Evolutionary conservation across 352 stramenopile species (phyloP), one percentile per base, ranked within the genome.

Genomic region (Poterioochromonas sp.): DNA sequence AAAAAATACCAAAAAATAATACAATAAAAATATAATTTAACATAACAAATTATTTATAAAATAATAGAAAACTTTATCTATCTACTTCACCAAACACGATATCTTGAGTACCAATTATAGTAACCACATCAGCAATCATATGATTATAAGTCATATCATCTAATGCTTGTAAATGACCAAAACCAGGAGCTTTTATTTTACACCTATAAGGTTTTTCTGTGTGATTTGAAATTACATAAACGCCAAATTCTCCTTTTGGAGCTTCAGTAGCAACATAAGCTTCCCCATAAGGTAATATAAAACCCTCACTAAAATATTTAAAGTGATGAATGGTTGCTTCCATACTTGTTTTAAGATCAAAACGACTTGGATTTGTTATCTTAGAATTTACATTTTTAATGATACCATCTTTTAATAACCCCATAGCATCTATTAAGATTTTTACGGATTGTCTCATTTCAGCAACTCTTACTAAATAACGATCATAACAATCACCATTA

Each of bases 181-280:
- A 85, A 68, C 82, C 80, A 41, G 83, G 83, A 51, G 83, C 82
- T 86, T 88, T 87, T 81, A 87, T 86, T 86, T 87, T 86, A 83
- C 84, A 88, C 49, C 84, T 70, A 81, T 87, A 87, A 82, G 84
- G 84, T 70, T 83, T 81, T 81, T 87, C 86, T 70, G 81, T 83
- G 69, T 83, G 81, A 63, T 87, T 82, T 76, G 84, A 87, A 80
- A 87, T 78, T 77, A 87, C 81, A 85, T 84, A 87, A 83, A 87
- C 83, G 32, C 84, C 84, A 82, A 87, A 88, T 76, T 87, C 84
- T 62, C 84, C 84, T 88, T 87, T 87, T 78, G 84, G 84, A 41
- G 84, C 84, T 86, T 87, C 84, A 60, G 79, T 87, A 29, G 70
- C 83, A 65, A 83, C 79, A 84, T 87, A 87, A 79, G 82, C 79